phyloP scores from a whole-genome alignment of 164 flowering plant genomes.

The Hamamelis virginiana region DNA sequence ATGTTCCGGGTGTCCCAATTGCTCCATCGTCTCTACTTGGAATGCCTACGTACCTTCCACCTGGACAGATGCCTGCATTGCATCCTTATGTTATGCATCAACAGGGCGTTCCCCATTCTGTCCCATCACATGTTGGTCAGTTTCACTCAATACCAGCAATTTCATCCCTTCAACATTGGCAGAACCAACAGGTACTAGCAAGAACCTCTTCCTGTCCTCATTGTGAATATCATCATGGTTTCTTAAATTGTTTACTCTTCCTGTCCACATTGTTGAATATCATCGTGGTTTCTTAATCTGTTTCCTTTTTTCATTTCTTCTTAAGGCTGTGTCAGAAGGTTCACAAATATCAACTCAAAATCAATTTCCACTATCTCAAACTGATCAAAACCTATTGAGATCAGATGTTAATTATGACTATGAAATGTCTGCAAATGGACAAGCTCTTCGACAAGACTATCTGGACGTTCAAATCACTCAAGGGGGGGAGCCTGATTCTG shows the following conservation, averaged over 20 bases:
- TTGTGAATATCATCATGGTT: too few species aligned
- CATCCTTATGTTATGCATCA: conserved; percentile 85
- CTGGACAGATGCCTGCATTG: conserved; percentile 74
- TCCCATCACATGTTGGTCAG: conserved; percentile 55
- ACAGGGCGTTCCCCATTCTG: conserved; percentile 55
- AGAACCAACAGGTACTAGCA: conserved; percentile 57
- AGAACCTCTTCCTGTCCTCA: too few species aligned
- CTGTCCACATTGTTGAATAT: not conserved
- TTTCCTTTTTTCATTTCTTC: conserved; percentile 1
- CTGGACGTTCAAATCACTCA: conserved; percentile 45
- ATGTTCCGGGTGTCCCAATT: conserved; percentile 57
- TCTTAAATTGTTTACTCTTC: too few species aligned
- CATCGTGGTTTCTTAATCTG: not conserved
- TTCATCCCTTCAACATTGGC: conserved; percentile 72
- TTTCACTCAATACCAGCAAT: conserved; percentile 55
- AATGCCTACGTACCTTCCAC: conserved; percentile 65
- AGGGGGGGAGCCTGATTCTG: conserved; percentile 42
- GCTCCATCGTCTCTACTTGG: conserved; percentile 68
- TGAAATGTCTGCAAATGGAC: conserved; percentile 60
- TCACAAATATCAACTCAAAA: conserved; percentile 38
- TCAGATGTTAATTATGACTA: conserved; percentile 43
- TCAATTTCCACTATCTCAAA: conserved; percentile 46
- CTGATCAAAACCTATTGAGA: conserved; percentile 41
- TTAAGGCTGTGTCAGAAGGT: conserved; percentile 52
- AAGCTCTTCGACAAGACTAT: conserved; percentile 40